Evolutionary conservation across 139 green algal genomes (phyloP).

Genomic region (Chlamydomonas applanata): DNA sequence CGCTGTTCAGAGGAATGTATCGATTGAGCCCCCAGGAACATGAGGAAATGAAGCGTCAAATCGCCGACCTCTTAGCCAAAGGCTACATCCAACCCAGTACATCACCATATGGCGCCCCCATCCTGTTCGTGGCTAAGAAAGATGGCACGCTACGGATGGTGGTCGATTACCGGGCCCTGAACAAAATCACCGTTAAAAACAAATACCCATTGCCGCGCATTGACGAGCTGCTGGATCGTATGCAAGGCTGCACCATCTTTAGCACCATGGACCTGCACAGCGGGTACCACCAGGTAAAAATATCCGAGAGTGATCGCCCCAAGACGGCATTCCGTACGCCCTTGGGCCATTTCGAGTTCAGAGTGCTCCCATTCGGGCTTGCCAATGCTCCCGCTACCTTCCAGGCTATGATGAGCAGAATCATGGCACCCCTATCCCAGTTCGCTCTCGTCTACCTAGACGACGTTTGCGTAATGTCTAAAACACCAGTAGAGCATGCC

Average conservation of each 20-base stretch:
- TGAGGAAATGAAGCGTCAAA: constrained; percentile 44
- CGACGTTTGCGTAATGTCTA: constrained; percentile 63
- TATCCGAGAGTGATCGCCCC: too few relatives aligned
- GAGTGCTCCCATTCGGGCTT: too few relatives aligned
- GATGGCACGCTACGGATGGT: constrained; percentile 52
- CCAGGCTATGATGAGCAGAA: constrained; percentile 41
- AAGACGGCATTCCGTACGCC: too few relatives aligned
- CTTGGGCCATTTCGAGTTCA: too few relatives aligned
- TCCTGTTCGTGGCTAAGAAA: constrained; percentile 65
- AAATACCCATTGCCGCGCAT: too few relatives aligned
- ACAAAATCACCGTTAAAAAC: too few relatives aligned
- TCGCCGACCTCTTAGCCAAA: constrained; percentile 48
- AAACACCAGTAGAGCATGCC: constrained; percentile 40
- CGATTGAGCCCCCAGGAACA: constrained; percentile 39
- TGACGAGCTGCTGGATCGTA: too few relatives aligned
- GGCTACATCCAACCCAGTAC: constrained; percentile 51
- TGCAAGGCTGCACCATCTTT: too few relatives aligned
- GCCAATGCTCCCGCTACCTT: too few relatives aligned
- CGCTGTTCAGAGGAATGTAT: constrained; percentile 29
- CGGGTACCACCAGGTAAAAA: too few relatives aligned
- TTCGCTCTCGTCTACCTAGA: constrained; percentile 65
- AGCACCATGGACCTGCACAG: too few relatives aligned
- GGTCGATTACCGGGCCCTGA: too few relatives aligned
- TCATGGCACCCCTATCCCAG: constrained; percentile 28
- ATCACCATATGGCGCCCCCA: constrained; percentile 48